Conservation (phyloP, 257 asterid genomes). For the Solanum etuberosum region DNA sequence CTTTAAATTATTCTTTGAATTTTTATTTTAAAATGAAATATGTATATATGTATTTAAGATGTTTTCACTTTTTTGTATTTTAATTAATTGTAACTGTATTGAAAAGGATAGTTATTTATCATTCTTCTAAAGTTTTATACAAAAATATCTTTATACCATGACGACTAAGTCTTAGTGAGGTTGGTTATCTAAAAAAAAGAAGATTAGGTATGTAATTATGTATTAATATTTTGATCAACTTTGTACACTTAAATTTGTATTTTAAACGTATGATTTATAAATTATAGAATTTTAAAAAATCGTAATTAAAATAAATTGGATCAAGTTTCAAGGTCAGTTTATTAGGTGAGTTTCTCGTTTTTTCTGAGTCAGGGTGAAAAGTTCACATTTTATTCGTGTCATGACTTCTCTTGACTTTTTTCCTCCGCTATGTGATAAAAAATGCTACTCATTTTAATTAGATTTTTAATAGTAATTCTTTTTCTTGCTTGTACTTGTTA, state of each 20-base stretch:
- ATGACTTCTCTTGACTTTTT: not conserved
- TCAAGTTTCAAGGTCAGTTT: accelerated
- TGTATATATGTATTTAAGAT: not conserved
- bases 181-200: not conserved
- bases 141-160: not conserved
- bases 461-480: not conserved
- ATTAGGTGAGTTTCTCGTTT: not conserved
- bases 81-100: not conserved
- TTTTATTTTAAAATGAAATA: not conserved
- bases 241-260: not conserved
- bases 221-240: not conserved
- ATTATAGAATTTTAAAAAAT: not conserved
- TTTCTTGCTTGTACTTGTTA: not conserved
- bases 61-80: not conserved
- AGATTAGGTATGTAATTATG: not conserved
- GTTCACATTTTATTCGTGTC: not conserved
- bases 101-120: not conserved
- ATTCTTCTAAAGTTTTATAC: not conserved
- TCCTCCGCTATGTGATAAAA: not conserved
- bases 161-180: not conserved
- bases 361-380: not conserved
- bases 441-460: not conserved
- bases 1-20: not conserved
- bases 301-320: not conserved
- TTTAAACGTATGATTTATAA: not conserved